Evolutionary conservation across 192 early-diverging fungal species (phyloP).

Genomic region (Umbelopsis ramanniana): DNA sequence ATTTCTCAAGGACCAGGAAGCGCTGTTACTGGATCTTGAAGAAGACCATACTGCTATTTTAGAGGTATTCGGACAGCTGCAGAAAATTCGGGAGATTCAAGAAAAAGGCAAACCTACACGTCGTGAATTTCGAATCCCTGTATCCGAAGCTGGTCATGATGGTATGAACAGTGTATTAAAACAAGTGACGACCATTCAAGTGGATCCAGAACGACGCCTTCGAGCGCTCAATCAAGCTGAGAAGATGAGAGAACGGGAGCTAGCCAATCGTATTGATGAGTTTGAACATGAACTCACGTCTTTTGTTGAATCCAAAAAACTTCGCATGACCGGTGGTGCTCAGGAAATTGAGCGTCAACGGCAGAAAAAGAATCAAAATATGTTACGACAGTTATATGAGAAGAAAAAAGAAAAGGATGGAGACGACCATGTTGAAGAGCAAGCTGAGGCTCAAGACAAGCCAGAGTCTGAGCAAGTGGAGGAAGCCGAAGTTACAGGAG

Average conservation of each 20-base stretch:
- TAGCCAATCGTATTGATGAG: conserved; percentile 69
- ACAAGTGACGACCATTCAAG: conserved; percentile 66
- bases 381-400: conserved; percentile 56
- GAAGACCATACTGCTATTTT: conserved; percentile 62
- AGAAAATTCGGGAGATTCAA: conserved; percentile 58
- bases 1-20: conserved; percentile 77
- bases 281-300: conserved; percentile 73
- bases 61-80: conserved; percentile 60
- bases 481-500: neutral
- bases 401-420: neutral
- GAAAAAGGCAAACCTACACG: conserved; percentile 37
- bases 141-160: conserved; percentile 55
- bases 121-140: conserved; percentile 50
- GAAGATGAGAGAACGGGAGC: conserved; percentile 60
- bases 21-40: conserved; percentile 62
- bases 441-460: neutral
- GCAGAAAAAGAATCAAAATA: conserved; percentile 65
- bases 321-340: conserved; percentile 76
- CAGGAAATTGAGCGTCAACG: conserved; percentile 68
- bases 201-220: conserved; percentile 63
- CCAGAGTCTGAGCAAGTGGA: neutral
- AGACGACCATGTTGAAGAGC: neutral
- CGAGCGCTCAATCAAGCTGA: conserved; percentile 68
- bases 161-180: conserved; percentile 66
- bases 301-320: conserved; percentile 64